Conservation (phyloP, 345 rosid species). For the thale cress (Arabidopsis thaliana) region TAIR10.1 NC_003070.9:10643001-10643500, state of each 20-base stretch:
- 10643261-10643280: slow-evolving; percentile 55
- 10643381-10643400: slow-evolving; percentile 3
- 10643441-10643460: slow-evolving; percentile 8
- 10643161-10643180: slow-evolving; percentile 62
- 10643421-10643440: slow-evolving; percentile 1
- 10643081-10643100: background rate
- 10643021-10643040: slow-evolving; percentile 1
- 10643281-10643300: slow-evolving; percentile 86
- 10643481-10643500: slow-evolving; percentile 14
- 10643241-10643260: slow-evolving; percentile 58
- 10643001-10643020: background rate
- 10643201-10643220: slow-evolving; percentile 82
- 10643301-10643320: slow-evolving; percentile 74
- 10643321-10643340: slow-evolving; percentile 65
- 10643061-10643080: background rate
- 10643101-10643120: background rate
- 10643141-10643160: slow-evolving; percentile 58
- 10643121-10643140: slow-evolving; percentile 6
- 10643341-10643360: slow-evolving; percentile 44
- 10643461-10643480: slow-evolving; percentile 4
- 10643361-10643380: slow-evolving; percentile 28
- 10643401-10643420: slow-evolving; percentile 22
- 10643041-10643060: slow-evolving; percentile 11
- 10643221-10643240: slow-evolving; percentile 81
- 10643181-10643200: slow-evolving; percentile 66